Evolutionary conservation across 2,329 filamentous ascomycete species (phyloP).

Genomic region (Apiospora saccharicola): DNA sequence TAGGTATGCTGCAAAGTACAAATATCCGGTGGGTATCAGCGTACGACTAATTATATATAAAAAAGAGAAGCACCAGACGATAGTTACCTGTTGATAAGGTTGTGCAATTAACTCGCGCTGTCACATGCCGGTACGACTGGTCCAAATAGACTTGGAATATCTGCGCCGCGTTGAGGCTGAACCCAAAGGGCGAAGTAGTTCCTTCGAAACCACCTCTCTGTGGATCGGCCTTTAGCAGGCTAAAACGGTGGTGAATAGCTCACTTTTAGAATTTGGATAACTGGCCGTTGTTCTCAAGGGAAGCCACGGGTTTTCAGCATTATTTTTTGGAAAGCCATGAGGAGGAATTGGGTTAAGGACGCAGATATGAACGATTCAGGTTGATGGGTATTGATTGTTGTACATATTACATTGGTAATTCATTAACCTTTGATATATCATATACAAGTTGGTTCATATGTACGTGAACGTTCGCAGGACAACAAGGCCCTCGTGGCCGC

Average conservation of each 20-base stretch:
- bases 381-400: not conserved
- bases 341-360: not conserved
- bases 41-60: not conserved
- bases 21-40: not conserved
- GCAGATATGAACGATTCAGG: not conserved
- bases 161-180: not conserved
- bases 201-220: not conserved
- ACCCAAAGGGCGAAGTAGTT: not conserved
- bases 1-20: not conserved
- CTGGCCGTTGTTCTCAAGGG: not conserved
- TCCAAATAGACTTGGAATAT: not conserved
- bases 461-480: not conserved
- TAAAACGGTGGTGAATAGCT: not conserved
- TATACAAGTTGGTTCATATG: not conserved
- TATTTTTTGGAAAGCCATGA: not conserved
- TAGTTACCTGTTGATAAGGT: not conserved
- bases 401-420: not conserved
- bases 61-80: not conserved
- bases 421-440: not conserved
- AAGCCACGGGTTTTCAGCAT: too few species aligned
- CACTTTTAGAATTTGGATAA: not conserved
- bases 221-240: not conserved
- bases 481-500: not conserved
- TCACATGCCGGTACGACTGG: slow-evolving; percentile 18
- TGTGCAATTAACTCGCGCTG: not conserved